Evolutionary conservation across 2,329 filamentous ascomycete species (phyloP).

Genomic region (Elsinoe fawcettii): DNA sequence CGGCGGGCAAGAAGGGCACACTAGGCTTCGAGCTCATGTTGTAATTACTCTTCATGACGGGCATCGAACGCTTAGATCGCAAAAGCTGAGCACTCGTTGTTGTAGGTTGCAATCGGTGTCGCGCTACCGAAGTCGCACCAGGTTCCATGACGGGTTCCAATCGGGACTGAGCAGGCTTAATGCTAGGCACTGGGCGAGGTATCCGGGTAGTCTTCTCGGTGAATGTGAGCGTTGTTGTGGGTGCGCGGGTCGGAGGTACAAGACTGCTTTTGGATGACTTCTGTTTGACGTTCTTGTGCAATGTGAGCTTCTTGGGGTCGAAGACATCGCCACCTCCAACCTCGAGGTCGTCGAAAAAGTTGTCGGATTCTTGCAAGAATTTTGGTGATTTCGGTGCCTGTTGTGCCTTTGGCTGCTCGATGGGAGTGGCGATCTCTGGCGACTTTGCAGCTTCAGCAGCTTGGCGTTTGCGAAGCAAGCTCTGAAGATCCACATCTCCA

Average conservation of each 20-base stretch:
- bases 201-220: conserved; percentile 73
- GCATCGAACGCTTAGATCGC: conserved; percentile 54
- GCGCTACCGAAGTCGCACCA: conserved; percentile 63
- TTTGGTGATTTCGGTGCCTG: conserved; percentile 31
- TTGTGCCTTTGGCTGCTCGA: conserved; percentile 29
- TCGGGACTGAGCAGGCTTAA: conserved; percentile 46
- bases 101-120: conserved; percentile 46
- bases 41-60: conserved; percentile 45
- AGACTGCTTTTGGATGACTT: conserved; percentile 59
- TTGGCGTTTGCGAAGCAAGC: conserved; percentile 66
- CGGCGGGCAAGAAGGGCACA: conserved; percentile 71
- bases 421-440: conserved; percentile 27
- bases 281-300: conserved; percentile 87
- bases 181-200: conserved; percentile 60
- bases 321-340: conserved; percentile 78
- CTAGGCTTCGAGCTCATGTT: conserved; percentile 57
- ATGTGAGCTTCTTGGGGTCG: conserved; percentile 67
- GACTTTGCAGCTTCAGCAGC: conserved; percentile 35
- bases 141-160: conserved; percentile 92
- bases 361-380: conserved; percentile 47
- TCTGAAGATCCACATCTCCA: conserved; percentile 74
- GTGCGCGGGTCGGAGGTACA: conserved; percentile 63
- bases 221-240: conserved; percentile 84
- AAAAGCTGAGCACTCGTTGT: conserved; percentile 49
- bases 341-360: conserved; percentile 80